phyloP scores from a whole-genome alignment of 1,284 basidiomycete species.

The Cutaneotrichosporon curvatum region DNA sequence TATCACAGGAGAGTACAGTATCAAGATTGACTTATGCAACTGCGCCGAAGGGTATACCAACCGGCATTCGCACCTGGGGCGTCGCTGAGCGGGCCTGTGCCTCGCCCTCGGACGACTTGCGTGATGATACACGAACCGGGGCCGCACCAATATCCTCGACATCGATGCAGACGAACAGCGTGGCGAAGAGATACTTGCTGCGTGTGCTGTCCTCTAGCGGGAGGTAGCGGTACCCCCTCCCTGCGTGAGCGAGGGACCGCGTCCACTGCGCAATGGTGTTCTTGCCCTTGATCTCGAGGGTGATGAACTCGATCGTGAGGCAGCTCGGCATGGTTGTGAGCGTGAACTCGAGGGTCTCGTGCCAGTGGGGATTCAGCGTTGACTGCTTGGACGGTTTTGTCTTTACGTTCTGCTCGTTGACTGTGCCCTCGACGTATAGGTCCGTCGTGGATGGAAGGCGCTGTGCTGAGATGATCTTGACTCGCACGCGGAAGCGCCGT shows the following conservation, averaged over 20 bases:
- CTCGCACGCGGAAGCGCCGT: slow-evolving; percentile 46
- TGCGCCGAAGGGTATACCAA: too few species aligned
- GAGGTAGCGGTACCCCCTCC: slow-evolving; percentile 69
- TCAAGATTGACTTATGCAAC: too few species aligned
- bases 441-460: slow-evolving; percentile 75
- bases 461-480: slow-evolving; percentile 81
- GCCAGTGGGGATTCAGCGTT: slow-evolving; percentile 84
- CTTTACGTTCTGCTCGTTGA: slow-evolving; percentile 23
- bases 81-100: too few species aligned
- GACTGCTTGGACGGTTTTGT: slow-evolving; percentile 69
- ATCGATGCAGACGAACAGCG: slow-evolving; percentile 59
- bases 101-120: too few species aligned
- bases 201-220: slow-evolving; percentile 75
- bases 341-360: slow-evolving; percentile 61
- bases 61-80: too few species aligned
- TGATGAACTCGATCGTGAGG: slow-evolving; percentile 73
- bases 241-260: slow-evolving; percentile 48
- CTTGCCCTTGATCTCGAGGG: slow-evolving; percentile 64
- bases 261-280: slow-evolving; percentile 57
- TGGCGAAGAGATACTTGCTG: slow-evolving; percentile 79
- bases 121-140: not conserved
- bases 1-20: too few species aligned
- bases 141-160: not conserved
- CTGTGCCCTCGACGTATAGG: slow-evolving; percentile 41
- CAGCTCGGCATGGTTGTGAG: slow-evolving; percentile 66